Evolutionary conservation across 2,329 filamentous ascomycete species (phyloP), one percentile per base, ranked within the genome.

Genomic region (Pseudopyricularia javanii): DNA sequence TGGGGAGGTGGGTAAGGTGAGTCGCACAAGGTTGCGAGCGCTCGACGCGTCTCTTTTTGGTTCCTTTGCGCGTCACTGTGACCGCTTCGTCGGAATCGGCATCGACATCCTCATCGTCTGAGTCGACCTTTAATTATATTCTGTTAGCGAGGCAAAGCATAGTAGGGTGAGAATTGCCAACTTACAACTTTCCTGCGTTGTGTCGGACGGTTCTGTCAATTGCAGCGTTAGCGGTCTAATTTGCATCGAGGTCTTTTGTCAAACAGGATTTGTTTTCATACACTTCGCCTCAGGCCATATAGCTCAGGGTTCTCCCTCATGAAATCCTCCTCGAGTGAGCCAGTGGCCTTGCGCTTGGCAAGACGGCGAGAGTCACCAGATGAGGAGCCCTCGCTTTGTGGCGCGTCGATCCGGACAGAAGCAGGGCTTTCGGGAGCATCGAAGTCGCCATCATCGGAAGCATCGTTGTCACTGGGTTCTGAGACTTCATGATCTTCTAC

Each of bases 251-350:
- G 11, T 2, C n/a, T 20, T 17, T 2, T 15, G 24, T 11, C 3
- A 24, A 12, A 15, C 14, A 20, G 24, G 7, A 24, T 15, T 12
- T 3, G 15, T 24, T 12, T 28, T 11, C 86, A 57, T 83, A 93
- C 91, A 73, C 93, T 98, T 72, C 93, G 82, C 61, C 93, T 83
- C 59, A 98, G 76, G 49, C 93, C 93, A 72, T 97, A 98, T 8
- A 98, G 75, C 70, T 95, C 90, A 47, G 93, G 93, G 63, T 98
- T 95, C 63, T 88, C 86, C 62, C 85, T 79, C 61, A 97, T 95
- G 64, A 83, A 91, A 48, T 90, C 84, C 55, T 93, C 85, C 61
- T 93, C 87, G 51, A 85, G 82, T 35, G 79, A 65, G 7, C 55
- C 53, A 64, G 75, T 67, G 59, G 75, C 69, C 70, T 88, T 86